Evolutionary conservation across 768 basidiomycete genomes (phyloP).

Genomic region (Russula compacta): DNA sequence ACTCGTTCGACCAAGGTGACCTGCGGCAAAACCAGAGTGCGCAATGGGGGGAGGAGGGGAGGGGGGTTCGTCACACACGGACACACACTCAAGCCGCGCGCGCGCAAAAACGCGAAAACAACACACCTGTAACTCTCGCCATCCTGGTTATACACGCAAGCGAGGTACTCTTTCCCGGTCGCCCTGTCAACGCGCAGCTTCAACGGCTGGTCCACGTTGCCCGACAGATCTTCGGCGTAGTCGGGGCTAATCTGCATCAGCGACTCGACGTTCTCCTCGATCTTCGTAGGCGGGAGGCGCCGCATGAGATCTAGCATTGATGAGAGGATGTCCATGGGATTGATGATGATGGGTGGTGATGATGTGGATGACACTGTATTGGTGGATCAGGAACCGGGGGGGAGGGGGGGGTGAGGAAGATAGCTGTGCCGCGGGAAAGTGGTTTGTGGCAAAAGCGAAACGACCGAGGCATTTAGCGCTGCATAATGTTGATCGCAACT

Average conservation of each 20-base stretch:
- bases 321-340: conserved; percentile 72
- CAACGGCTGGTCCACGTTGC: conserved; percentile 91
- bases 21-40: conserved; percentile 40
- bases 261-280: conserved; percentile 78
- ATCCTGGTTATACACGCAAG: conserved; percentile 89
- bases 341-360: background rate
- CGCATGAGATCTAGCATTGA: conserved; percentile 95
- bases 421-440: too few relatives aligned
- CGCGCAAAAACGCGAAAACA: background rate
- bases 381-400: too few relatives aligned
- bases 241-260: conserved; percentile 84
- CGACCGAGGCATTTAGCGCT: too few relatives aligned
- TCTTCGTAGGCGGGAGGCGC: conserved; percentile 84
- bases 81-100: background rate
- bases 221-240: conserved; percentile 88
- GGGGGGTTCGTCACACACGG: background rate
- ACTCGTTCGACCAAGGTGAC: conserved; percentile 98
- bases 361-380: too few relatives aligned
- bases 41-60: background rate
- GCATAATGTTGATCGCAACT: too few relatives aligned
- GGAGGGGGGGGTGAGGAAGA: too few relatives aligned
- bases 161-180: conserved; percentile 83
- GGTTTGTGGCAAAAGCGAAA: too few relatives aligned
- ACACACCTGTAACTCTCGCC: conserved; percentile 79
- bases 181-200: conserved; percentile 70